Base-by-base conservation (phyloP, 23 red algal genomes). In the Chondrus crispus region DNA sequence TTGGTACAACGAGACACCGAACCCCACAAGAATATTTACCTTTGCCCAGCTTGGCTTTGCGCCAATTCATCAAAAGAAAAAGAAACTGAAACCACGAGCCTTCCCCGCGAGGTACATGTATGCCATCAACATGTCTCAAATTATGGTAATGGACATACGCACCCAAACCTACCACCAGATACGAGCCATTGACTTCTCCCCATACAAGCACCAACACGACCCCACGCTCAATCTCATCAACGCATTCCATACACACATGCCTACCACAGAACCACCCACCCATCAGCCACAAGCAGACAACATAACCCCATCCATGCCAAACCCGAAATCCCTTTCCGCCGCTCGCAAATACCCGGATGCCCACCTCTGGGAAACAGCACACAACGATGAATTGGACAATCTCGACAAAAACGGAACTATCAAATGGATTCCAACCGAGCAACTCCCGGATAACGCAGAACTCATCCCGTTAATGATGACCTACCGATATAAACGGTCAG, bases 131-230 rank as follows among this genome's bases (percentile, higher is more conserved):
- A 37, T 20, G 9, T 41, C 44, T 16, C n/a, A 52, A 9, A 55
- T 53, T 5, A 40, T 40, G 36, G 53, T 88, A 18, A 45, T 70
- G 20, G 64, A 88, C 44, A 43, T 73, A 3, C 37, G 30, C 35
- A 88, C 66, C 66, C n/a, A 54, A 2, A 3, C 48, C 13, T 76
- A 74, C 45, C 66, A 77, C 37, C 33, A 53, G 35, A 62, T 77
- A 28, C 35, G 84, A 60, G 66, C 64, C 45, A 43, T 41, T 1
- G 84, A 88, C 49, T 88, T 88, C 40, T 3, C 73, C 5, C 84
- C 84, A 38, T 74, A 75, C 29, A 40, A 88, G 30, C n/a, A 52
- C 37, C 14, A 52, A 5, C 39, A 20, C 22, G 83, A 87, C 11
- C 83, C 83, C 16, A 32, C 83, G n/a, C 13, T n/a, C 11, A 30